Evolutionary conservation across 202 grass and related monocot genomes (phyloP).

Genomic region (Thinopyrum obtusiflorum): DNA sequence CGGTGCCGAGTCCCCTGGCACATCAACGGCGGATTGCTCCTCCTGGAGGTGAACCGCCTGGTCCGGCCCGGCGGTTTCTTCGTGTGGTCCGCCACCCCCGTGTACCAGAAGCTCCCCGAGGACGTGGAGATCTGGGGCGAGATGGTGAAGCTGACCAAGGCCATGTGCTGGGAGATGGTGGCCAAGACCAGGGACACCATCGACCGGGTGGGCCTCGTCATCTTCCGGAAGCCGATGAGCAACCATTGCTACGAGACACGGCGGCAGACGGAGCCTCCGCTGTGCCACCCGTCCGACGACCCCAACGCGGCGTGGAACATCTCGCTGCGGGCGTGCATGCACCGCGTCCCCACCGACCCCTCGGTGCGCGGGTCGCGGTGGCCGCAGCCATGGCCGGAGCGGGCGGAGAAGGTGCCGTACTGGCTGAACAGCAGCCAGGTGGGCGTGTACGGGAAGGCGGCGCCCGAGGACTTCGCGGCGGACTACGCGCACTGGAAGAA

Average conservation of each 20-base stretch:
- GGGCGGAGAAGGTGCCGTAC: conserved; percentile 53
- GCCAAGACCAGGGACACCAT: conserved; percentile 65
- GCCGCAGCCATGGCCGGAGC: conserved; percentile 72
- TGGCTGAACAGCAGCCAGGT: conserved; percentile 76
- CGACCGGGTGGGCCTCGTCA: conserved; percentile 68
- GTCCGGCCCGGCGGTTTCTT: conserved; percentile 90
- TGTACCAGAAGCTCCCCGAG: conserved; percentile 70
- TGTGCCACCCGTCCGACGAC: conserved; percentile 79
- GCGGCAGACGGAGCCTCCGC: conserved; percentile 32
- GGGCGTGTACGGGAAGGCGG: conserved; percentile 92
- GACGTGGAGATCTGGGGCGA: conserved; percentile 93
- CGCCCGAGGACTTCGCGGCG: conserved; percentile 68
- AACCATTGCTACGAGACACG: conserved; percentile 74
- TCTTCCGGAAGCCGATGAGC: conserved; percentile 68
- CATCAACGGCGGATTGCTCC: conserved; percentile 74
- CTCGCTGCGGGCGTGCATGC: conserved; percentile 77
- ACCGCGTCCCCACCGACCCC: conserved; percentile 46
- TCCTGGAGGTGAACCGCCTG: conserved; percentile 81
- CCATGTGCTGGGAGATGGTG: conserved; percentile 95
- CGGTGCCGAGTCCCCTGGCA: conserved; percentile 96
- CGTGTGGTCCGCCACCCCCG: conserved; percentile 92
- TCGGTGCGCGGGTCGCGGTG: conserved; percentile 50
- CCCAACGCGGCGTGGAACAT: conserved; percentile 96
- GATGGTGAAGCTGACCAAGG: conserved; percentile 66
- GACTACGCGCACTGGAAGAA: conserved; percentile 75